A percentile compares a stretch with the other conserved stretches of the same genome.
These are phyloP conservation scores for Sugiyamaella smithiae DNA, from an alignment of 805 yeast genomes.

Conservation along the genomic window DNA sequence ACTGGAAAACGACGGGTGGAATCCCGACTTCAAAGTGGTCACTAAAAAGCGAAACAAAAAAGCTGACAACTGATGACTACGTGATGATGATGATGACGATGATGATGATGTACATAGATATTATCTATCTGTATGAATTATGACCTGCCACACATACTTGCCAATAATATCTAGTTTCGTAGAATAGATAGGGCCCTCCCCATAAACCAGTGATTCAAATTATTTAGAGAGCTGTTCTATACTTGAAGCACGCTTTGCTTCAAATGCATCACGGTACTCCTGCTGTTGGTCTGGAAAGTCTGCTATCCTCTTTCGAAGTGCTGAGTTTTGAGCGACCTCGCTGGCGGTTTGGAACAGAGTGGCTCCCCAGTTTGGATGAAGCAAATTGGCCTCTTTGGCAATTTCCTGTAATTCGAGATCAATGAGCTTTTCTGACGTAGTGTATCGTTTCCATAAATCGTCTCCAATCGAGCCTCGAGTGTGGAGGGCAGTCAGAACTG, in stretches of 20 bases:
- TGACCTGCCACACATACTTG: too few species aligned
- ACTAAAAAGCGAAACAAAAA: slow-evolving; percentile 54
- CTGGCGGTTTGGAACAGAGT: slow-evolving; percentile 76
- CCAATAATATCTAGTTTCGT: too few species aligned
- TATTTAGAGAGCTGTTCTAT: slow-evolving; percentile 18
- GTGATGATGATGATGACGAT: too few species aligned
- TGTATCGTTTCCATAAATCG: slow-evolving; percentile 75
- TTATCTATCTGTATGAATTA: too few species aligned
- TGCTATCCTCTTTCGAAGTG: slow-evolving; percentile 70
- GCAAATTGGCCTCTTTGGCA: slow-evolving; percentile 66
- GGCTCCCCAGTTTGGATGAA: slow-evolving; percentile 73
- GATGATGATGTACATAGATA: slow-evolving; percentile 2
- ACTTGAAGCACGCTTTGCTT: slow-evolving; percentile 15
- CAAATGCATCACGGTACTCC: slow-evolving; percentile 23
- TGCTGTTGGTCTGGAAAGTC: slow-evolving; percentile 27
- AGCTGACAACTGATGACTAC: not conserved
- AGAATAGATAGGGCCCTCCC: too few species aligned
- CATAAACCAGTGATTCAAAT: too few species aligned
- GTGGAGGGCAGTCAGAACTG: slow-evolving; percentile 65
- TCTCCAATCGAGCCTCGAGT: slow-evolving; percentile 92
- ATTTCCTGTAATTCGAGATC: slow-evolving; percentile 79
- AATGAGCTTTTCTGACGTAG: slow-evolving; percentile 70
- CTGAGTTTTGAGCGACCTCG: slow-evolving; percentile 90
- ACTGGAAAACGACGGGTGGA: slow-evolving; percentile 35
- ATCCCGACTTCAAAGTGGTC: slow-evolving; percentile 56